These are phyloP conservation scores for Podila epigama DNA, from an alignment of 192 early-diverging fungal species.

Conservation along the genomic window DNA sequence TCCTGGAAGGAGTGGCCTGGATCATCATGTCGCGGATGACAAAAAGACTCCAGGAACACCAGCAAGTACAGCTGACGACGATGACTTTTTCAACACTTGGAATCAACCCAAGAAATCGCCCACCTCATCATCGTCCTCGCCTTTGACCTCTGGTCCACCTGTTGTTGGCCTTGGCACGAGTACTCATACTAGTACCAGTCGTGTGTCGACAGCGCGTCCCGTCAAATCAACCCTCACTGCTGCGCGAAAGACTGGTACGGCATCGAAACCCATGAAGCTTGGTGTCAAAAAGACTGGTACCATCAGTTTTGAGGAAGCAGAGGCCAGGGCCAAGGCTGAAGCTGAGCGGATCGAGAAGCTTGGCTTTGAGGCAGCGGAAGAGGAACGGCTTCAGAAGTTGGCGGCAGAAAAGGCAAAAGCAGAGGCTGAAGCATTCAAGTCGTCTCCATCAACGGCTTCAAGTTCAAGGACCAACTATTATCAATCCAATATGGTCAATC, in stretches of 20 bases:
- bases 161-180: slow-evolving; percentile 20
- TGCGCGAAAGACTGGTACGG: slow-evolving; percentile 34
- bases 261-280: slow-evolving; percentile 55
- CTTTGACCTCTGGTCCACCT: slow-evolving; percentile 7
- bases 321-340: slow-evolving; percentile 48
- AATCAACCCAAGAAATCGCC: slow-evolving; percentile 34
- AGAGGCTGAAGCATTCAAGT: slow-evolving; percentile 56
- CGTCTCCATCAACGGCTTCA: neutral
- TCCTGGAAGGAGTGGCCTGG: slow-evolving; percentile 28
- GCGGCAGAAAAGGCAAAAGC: slow-evolving; percentile 77
- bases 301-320: slow-evolving; percentile 93
- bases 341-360: slow-evolving; percentile 43
- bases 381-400: slow-evolving; percentile 32
- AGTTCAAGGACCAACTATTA: slow-evolving; percentile 26
- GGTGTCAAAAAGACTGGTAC: slow-evolving; percentile 88
- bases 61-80: slow-evolving; percentile 8
- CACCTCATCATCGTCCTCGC: neutral
- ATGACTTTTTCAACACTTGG: slow-evolving; percentile 45
- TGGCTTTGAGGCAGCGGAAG: slow-evolving; percentile 43
- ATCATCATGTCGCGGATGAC: slow-evolving; percentile 18
- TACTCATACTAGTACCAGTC: neutral
- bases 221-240: slow-evolving; percentile 55
- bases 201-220: slow-evolving; percentile 19
- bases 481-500: slow-evolving; percentile 15
- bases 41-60: slow-evolving; percentile 10